These are phyloP conservation scores for Cordyceps pruinosa DNA, from an alignment of 2,329 filamentous ascomycete species.

Conservation along the genomic window DNA sequence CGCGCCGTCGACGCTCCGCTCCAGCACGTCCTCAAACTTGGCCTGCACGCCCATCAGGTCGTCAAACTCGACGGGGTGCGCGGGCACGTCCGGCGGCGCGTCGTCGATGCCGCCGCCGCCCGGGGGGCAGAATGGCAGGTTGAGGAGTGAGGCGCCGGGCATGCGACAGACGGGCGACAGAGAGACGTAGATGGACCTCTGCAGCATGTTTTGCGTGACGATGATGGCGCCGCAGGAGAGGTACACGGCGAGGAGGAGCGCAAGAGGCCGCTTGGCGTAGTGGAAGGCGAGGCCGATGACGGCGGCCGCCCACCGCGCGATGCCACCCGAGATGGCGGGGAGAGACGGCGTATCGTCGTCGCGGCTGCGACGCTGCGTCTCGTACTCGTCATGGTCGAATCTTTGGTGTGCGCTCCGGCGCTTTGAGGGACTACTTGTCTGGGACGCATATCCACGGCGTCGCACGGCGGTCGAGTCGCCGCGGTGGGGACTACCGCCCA, in stretches of 20 bases:
- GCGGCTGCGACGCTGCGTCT: slow-evolving; percentile 6
- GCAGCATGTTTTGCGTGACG: slow-evolving; percentile 55
- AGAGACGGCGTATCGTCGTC: slow-evolving; percentile 23
- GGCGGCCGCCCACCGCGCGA: slow-evolving; percentile 44
- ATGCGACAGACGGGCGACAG: slow-evolving; percentile 64
- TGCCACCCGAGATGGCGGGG: slow-evolving; percentile 32
- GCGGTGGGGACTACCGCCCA: slow-evolving; percentile 16
- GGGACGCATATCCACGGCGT: slow-evolving; percentile 18
- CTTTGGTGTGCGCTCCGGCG: slow-evolving; percentile 17
- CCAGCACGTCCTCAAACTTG: slow-evolving; percentile 69
- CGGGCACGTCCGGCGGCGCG: slow-evolving; percentile 19
- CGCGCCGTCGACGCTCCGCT: slow-evolving; percentile 57
- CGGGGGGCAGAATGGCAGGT: slow-evolving; percentile 56
- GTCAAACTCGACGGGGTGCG: slow-evolving; percentile 56
- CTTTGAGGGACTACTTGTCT: slow-evolving; percentile 22
- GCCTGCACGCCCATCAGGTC: slow-evolving; percentile 66
- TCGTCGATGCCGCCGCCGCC: slow-evolving; percentile 12
- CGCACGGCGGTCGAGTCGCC: slow-evolving; percentile 22
- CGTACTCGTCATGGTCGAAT: slow-evolving; percentile 15
- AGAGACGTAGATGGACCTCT: slow-evolving; percentile 51
- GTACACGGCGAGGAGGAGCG: slow-evolving; percentile 54
- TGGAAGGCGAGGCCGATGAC: slow-evolving; percentile 53
- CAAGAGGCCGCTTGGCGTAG: slow-evolving; percentile 58
- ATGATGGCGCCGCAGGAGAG: slow-evolving; percentile 52
- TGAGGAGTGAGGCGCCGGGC: slow-evolving; percentile 55